A percentile compares a stretch with the other conserved stretches of the same genome.
These are phyloP conservation scores for Akebia trifoliata DNA, from an alignment of 164 flowering plant species.

Conservation along the genomic window DNA sequence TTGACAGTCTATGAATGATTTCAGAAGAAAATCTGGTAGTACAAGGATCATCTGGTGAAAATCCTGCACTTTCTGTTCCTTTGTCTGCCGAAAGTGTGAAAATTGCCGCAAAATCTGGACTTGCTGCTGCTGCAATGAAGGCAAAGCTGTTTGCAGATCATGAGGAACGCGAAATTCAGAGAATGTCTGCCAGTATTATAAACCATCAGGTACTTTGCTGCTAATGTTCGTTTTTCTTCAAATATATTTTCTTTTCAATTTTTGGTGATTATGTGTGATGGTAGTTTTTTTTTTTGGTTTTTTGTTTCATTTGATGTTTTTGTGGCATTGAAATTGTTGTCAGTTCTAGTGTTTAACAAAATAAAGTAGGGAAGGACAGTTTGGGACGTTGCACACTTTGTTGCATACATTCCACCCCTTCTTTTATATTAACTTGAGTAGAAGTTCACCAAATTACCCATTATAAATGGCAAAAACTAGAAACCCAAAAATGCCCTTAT, in stretches of 20 bases:
- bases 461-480: too few relatives aligned
- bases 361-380: too few relatives aligned
- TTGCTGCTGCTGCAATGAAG: slow-evolving; percentile 89
- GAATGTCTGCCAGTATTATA: slow-evolving; percentile 82
- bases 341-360: too few relatives aligned
- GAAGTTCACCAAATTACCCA: too few relatives aligned
- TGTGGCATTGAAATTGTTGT: too few relatives aligned
- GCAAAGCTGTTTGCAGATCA: slow-evolving; percentile 95
- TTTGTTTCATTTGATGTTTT: not conserved
- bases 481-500: too few relatives aligned
- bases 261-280: not conserved
- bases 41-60: slow-evolving; percentile 31
- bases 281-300: not conserved
- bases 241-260: not conserved
- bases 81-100: slow-evolving; percentile 60
- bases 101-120: slow-evolving; percentile 78
- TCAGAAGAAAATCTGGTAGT: slow-evolving; percentile 28
- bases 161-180: slow-evolving; percentile 98
- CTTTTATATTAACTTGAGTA: too few relatives aligned
- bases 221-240: not conserved
- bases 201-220: slow-evolving; percentile 74
- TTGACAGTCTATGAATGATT: slow-evolving; percentile 2
- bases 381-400: too few relatives aligned
- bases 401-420: too few relatives aligned
- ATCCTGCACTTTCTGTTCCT: slow-evolving; percentile 31